phyloP scores from a whole-genome alignment of 208 protist species.

The Crithidia acanthocephali region DNA sequence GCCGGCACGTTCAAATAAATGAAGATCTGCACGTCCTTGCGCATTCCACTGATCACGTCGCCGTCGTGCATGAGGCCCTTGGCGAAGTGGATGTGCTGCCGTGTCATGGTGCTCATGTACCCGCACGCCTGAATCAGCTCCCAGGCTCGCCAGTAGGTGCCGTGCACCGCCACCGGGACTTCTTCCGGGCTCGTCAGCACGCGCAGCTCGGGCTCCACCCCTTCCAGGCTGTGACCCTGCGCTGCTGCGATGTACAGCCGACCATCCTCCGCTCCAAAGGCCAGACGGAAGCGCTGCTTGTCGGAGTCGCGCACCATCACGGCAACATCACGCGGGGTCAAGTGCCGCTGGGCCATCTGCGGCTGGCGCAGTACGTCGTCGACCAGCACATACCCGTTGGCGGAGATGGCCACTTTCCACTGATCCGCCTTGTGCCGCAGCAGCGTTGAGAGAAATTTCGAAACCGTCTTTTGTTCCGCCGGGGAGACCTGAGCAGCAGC shows the following conservation, averaged over 20 bases:
- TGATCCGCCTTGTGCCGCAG: slow-evolving; percentile 78
- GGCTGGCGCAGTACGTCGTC: slow-evolving; percentile 51
- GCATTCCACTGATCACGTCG: slow-evolving; percentile 90
- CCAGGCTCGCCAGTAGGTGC: slow-evolving; percentile 78
- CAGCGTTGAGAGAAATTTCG: slow-evolving; percentile 64
- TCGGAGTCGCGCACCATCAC: slow-evolving; percentile 56
- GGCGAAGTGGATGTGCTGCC: slow-evolving; percentile 93
- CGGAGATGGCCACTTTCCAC: slow-evolving; percentile 53
- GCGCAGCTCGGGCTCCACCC: slow-evolving; percentile 58
- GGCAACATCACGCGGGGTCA: slow-evolving; percentile 45
- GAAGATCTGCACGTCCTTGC: slow-evolving; percentile 59
- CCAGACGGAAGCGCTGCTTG: slow-evolving; percentile 82
- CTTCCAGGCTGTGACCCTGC: slow-evolving; percentile 84
- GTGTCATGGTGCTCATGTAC: slow-evolving; percentile 81
- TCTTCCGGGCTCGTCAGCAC: slow-evolving; percentile 45
- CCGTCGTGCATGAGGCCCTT: slow-evolving; percentile 53
- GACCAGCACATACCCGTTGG: slow-evolving; percentile 65
- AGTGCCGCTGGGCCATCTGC: slow-evolving; percentile 10
- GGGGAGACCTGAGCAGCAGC: neutral
- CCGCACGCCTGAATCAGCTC: slow-evolving; percentile 61
- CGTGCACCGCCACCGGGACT: slow-evolving; percentile 68
- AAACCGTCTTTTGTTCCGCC: slow-evolving; percentile 34
- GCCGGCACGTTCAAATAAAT: slow-evolving; percentile 80
- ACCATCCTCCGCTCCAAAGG: slow-evolving; percentile 39
- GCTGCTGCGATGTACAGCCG: slow-evolving; percentile 74